phyloP scores from a whole-genome alignment of 2,329 filamentous ascomycete genomes.

The Colletotrichum sp. region DNA sequence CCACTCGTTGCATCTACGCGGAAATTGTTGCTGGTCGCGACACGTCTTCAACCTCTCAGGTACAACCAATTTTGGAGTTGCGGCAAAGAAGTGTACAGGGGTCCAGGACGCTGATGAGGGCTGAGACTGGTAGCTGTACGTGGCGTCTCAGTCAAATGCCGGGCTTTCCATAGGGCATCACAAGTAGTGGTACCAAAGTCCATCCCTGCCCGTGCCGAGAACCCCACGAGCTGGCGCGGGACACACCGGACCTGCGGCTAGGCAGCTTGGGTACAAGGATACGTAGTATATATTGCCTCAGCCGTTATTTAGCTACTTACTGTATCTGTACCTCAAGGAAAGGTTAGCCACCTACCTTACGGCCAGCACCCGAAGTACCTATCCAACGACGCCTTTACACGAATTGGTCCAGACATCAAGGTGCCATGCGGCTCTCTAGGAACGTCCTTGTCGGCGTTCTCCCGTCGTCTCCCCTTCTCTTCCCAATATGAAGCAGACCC shows the following conservation, averaged over 20 bases:
- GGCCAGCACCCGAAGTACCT: background rate
- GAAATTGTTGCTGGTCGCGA: background rate
- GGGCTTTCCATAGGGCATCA: background rate
- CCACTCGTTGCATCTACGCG: background rate
- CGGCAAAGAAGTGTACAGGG: background rate
- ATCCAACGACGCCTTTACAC: background rate
- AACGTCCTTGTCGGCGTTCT: background rate
- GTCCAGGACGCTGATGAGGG: background rate
- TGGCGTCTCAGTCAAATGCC: background rate
- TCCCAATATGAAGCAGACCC: background rate
- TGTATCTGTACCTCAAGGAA: too few species aligned
- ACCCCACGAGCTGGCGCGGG: background rate
- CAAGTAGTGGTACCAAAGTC: background rate
- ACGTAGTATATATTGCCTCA: background rate
- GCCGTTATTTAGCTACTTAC: background rate
- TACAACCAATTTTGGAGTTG: background rate
- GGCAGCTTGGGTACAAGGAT: background rate
- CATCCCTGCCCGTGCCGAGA: background rate
- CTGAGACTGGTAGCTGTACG: background rate
- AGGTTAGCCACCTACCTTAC: background rate
- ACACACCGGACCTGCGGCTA: background rate
- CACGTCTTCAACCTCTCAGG: background rate
- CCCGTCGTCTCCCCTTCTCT: background rate
- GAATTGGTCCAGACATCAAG: background rate
- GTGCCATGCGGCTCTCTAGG: background rate